Evolutionary conservation across 805 yeast genomes (phyloP).

Genomic region (Candida nemodendra): DNA sequence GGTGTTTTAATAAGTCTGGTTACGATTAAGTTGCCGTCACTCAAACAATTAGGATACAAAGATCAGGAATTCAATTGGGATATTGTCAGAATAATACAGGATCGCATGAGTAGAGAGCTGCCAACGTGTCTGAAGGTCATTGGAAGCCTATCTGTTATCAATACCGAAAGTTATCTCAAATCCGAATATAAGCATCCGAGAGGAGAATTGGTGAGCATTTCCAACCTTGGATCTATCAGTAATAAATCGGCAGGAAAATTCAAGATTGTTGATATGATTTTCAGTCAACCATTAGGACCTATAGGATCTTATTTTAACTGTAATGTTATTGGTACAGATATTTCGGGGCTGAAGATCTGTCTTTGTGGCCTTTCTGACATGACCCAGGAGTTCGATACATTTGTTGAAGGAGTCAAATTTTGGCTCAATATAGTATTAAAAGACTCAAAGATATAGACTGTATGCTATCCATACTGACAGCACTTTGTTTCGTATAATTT

Average conservation of each 20-base stretch:
- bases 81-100: conserved; percentile 13
- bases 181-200: conserved; percentile 2
- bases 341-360: conserved; percentile 17
- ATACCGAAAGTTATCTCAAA: conserved; percentile 5
- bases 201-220: conserved; percentile 16
- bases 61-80: conserved; percentile 15
- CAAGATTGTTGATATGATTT: conserved; percentile 15
- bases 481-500: too few species aligned
- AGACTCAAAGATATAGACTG: too few species aligned
- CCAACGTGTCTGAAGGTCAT: conserved; percentile 2
- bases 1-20: conserved; percentile 20
- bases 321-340: conserved; percentile 18
- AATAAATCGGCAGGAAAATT: conserved; percentile 1
- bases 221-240: conserved; percentile 20
- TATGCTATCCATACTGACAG: too few species aligned
- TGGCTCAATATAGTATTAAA: too few species aligned
- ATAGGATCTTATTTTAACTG: conserved; percentile 12
- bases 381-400: conserved; percentile 7
- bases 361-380: conserved; percentile 6
- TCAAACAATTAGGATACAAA: conserved; percentile 3
- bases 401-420: too few species aligned
- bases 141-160: conserved; percentile 11
- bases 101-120: conserved; percentile 2
- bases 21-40: conserved; percentile 15
- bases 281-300: conserved; percentile 18